Base-by-base conservation (phyloP, 2,329 filamentous ascomycete species). In the Fusarium anthophilum region DNA sequence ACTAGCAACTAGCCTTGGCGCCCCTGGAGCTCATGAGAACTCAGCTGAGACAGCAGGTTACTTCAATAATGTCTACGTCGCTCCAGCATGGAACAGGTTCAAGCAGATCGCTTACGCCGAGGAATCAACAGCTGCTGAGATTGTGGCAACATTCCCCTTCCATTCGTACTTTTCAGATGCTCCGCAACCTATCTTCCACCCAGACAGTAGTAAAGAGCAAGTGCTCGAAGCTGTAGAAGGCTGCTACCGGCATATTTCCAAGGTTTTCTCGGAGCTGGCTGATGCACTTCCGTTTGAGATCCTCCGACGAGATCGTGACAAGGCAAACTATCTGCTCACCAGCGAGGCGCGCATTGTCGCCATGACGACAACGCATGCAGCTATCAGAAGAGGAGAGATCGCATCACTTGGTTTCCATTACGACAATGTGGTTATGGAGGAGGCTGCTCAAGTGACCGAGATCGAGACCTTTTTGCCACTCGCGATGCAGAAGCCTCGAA, bases 311-410 rank as follows among this genome's bases (percentile, higher is more conserved):
- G 93, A 95, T 73, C 91, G 93, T 41, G 96, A 99, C 81, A 98
- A 97, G 84, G 93, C 95, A 58, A 98, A 98, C 82, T 99, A 99
- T 79, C 90, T 99, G 11, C 89, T 99, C 39, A 93, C 95, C 11
- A 98, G 95, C 78, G 96, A 98, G 83, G 97, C 97, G n/a, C 92
- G 96, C 41, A 96, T 99, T 72, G 92, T 99, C 74, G 97, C 96
- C 66, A 99, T 99, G 97, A 99, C 96, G 24, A 97, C 95, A 8
- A 99, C 97, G 0, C 96, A 99, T 82, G 97, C 96, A 9, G 96
- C 96, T 3, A 99, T 99, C 89, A 91, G 95, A 70, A 89, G 96
- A 72, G 91, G 94, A 72, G 96, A 98, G 78, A 98, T 99, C 77
- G 93, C 94, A 2, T 88, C 90, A 22, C 88, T 98, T n/a, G 95